Evolutionary conservation across 305 asterid genomes (phyloP).

Genomic region (Fraxinus velutina): DNA sequence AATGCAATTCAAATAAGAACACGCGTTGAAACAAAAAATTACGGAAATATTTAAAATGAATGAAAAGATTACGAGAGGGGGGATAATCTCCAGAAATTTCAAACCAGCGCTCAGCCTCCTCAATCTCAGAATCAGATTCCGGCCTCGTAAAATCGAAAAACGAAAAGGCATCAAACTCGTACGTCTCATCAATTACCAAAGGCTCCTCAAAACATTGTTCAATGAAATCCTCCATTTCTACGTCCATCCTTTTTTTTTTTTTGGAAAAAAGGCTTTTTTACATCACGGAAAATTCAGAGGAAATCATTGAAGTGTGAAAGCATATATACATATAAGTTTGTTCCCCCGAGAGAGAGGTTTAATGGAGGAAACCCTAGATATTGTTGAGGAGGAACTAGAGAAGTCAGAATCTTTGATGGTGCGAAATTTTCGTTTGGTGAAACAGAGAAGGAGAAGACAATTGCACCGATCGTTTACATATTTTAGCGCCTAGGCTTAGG

Average conservation of each 20-base stretch:
- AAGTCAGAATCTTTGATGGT: slow-evolving; percentile 15
- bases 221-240: slow-evolving; percentile 44
- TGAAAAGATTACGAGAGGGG: slow-evolving; percentile 63
- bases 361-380: slow-evolving; percentile 7
- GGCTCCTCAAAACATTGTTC: slow-evolving; percentile 39
- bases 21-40: neutral
- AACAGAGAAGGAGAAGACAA: slow-evolving; percentile 23
- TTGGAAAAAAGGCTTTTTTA: neutral
- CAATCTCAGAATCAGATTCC: slow-evolving; percentile 49
- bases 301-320: slow-evolving; percentile 22
- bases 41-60: neutral
- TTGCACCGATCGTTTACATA: neutral
- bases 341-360: neutral
- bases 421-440: slow-evolving; percentile 31
- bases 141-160: slow-evolving; percentile 56
- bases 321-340: neutral
- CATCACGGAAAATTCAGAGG: slow-evolving; percentile 23
- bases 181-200: slow-evolving; percentile 48
- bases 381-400: slow-evolving; percentile 25
- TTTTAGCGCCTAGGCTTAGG: slow-evolving; percentile 28
- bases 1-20: neutral
- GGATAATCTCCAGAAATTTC: slow-evolving; percentile 60
- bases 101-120: slow-evolving; percentile 73
- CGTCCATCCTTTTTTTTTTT: slow-evolving; percentile 27
- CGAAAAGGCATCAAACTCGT: slow-evolving; percentile 70